These are phyloP conservation scores for Coemansia pectinata DNA, from an alignment of 192 early-diverging fungal species.

Conservation along the genomic window DNA sequence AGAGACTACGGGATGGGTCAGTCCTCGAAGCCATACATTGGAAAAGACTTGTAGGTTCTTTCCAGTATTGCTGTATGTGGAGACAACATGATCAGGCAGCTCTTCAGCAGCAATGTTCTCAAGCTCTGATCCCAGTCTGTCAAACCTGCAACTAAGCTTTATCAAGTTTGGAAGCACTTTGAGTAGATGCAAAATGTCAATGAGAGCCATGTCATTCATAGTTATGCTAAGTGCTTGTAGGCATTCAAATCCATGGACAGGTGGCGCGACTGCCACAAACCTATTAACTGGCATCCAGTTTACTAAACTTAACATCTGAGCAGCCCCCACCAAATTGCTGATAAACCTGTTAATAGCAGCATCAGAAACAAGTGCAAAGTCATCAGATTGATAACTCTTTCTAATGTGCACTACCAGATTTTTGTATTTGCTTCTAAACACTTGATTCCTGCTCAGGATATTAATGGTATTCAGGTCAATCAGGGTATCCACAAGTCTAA, in stretches of 20 bases:
- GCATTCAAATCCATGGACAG: not conserved
- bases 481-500: not conserved
- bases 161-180: not conserved
- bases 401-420: constrained; percentile 78
- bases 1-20: not conserved
- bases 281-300: not conserved
- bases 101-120: not conserved
- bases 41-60: not conserved
- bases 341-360: constrained; percentile 93
- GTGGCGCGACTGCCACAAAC: not conserved
- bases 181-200: not conserved
- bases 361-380: constrained; percentile 79
- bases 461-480: not conserved
- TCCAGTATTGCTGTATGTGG: not conserved
- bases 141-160: not conserved
- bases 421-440: constrained; percentile 70
- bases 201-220: not conserved
- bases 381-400: constrained; percentile 86
- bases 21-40: not conserved
- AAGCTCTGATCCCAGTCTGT: not conserved
- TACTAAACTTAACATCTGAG: not conserved
- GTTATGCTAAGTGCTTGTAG: not conserved
- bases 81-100: not conserved
- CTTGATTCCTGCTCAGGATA: constrained; percentile 52
- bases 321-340: constrained; percentile 48